A percentile compares a stretch with the other conserved stretches of the same genome.
Conservation (phyloP, 2,329 filamentous ascomycete genomes). For the Fusarium oligoseptatum region DNA sequence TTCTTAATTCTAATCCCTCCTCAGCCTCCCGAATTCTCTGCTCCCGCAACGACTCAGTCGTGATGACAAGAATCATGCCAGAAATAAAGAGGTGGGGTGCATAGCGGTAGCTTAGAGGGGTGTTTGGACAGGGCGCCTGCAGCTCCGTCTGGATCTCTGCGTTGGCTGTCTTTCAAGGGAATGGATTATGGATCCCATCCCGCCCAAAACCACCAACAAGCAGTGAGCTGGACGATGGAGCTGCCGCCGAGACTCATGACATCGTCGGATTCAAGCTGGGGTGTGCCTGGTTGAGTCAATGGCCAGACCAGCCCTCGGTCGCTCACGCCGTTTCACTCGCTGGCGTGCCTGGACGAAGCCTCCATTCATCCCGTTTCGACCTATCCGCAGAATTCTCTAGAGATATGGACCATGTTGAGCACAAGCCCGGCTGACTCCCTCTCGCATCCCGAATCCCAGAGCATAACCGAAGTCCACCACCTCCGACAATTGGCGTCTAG, state of each 20-base stretch:
- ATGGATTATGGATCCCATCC: slow-evolving; percentile 31
- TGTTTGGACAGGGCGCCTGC: slow-evolving; percentile 26
- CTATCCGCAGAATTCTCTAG: slow-evolving; percentile 5
- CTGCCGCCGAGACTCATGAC: slow-evolving; percentile 29
- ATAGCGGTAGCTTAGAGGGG: slow-evolving; percentile 12
- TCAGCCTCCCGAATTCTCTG: slow-evolving; percentile 3
- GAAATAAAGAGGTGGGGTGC: slow-evolving; percentile 32
- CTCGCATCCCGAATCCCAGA: slow-evolving; percentile 1
- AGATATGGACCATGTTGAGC: background rate
- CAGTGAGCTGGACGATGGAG: slow-evolving; percentile 35
- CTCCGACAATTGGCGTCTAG: background rate
- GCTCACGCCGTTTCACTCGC: slow-evolving; percentile 1
- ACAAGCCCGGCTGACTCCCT: background rate
- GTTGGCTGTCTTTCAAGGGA: slow-evolving; percentile 31
- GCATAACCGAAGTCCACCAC: background rate
- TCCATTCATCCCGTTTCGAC: slow-evolving; percentile 24
- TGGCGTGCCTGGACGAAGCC: slow-evolving; percentile 10
- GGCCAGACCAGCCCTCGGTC: slow-evolving; percentile 24
- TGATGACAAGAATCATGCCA: slow-evolving; percentile 25
- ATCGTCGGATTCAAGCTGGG: slow-evolving; percentile 25
- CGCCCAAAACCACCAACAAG: slow-evolving; percentile 33
- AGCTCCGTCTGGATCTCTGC: slow-evolving; percentile 16
- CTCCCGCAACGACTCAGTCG: slow-evolving; percentile 2
- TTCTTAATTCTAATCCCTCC: slow-evolving; percentile 6
- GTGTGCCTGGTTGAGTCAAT: slow-evolving; percentile 37